Percentiles rank a stretch among this genome's conserved stretches.
These are phyloP conservation scores for Blastobotrys chiropterorum DNA, from an alignment of 805 yeast genomes.

Conservation along the genomic window DNA sequence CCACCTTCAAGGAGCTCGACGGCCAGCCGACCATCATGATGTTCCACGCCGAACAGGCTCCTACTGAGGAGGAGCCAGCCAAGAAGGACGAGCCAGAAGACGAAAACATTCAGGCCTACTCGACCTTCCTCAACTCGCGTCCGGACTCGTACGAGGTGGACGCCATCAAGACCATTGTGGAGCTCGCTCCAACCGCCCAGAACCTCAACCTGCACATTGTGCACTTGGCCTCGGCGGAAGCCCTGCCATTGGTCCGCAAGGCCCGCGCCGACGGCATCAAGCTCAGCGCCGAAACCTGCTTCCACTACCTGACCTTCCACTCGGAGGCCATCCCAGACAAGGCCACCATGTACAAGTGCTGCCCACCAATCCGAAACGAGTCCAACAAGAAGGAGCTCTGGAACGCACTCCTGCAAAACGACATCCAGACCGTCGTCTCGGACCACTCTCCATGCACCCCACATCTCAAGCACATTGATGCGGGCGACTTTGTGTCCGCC, in stretches of 20 bases:
- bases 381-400: conserved; percentile 67
- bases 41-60: conserved; percentile 76
- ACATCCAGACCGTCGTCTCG: conserved; percentile 80
- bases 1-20: conserved; percentile 59
- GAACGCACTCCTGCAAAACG: conserved; percentile 62
- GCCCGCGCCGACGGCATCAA: conserved; percentile 45
- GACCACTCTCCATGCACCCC: conserved; percentile 98
- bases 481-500: conserved; percentile 84
- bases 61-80: conserved; percentile 4
- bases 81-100: conserved; percentile 5
- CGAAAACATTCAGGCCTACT: conserved; percentile 47
- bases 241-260: conserved; percentile 61
- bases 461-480: conserved; percentile 69
- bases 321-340: conserved; percentile 75
- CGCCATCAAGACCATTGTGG: conserved; percentile 69
- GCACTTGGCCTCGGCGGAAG: conserved; percentile 81
- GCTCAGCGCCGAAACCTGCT: conserved; percentile 86
- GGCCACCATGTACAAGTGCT: conserved; percentile 83
- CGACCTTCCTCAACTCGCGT: conserved; percentile 72
- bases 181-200: conserved; percentile 45
- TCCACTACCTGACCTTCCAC: conserved; percentile 75
- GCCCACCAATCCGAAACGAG: conserved; percentile 86
- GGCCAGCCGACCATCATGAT: conserved; percentile 64
- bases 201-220: conserved; percentile 66
- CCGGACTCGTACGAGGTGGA: conserved; percentile 85